Base-by-base conservation (phyloP, 2,329 filamentous ascomycete species). In the Fusarium sacchari region DNA sequence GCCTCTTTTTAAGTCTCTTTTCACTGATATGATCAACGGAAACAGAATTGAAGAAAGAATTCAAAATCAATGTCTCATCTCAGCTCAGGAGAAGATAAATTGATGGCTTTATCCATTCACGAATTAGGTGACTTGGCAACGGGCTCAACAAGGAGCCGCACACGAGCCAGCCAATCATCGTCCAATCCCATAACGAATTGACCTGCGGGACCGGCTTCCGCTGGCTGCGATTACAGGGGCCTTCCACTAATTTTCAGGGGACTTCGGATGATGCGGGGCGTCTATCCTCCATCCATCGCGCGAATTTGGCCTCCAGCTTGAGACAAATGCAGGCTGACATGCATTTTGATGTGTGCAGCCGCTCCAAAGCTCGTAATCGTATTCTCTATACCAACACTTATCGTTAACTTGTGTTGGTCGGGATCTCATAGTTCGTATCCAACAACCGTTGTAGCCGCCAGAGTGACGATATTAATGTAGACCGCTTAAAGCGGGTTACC, bases 61-160 rank as follows among this genome's bases (percentile, higher is more conserved):
- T 26, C 57, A 50, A 46, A 50, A 24, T 30, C 17, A 59, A 68
- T 30, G 43, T n/a, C 24, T 49, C 47, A 60, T 30, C n/a, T 56
- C 26, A 40, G n/a, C 32, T 71, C 66, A 66, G 67, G 67, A 71
- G 68, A 66, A 64, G 40, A 70, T 68, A 58, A 70, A 69, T 69
- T 61, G 50, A 58, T 52, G n/a, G 37, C 42, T 50, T 59, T 40
- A 28, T 59, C 53, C 43, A 46, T 67, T 32, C 52, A 64, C 42
- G 56, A 34, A 56, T 56, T 60, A 67, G 46, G 39, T 58, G 53
- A 44, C 71, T 73, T 74, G 67, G 71, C 71, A 64, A 49, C 47
- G 52, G 68, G 47, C 69, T 58, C 55, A 72, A 68, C 63, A 60
- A 57, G 64, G 55, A 71, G 71, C 58, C 62, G 62, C 55, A 73